Evolutionary conservation across 2,329 filamentous ascomycete genomes (phyloP), one percentile per base, ranked within the genome.

Genomic region (Mycocentrospora acerina): DNA sequence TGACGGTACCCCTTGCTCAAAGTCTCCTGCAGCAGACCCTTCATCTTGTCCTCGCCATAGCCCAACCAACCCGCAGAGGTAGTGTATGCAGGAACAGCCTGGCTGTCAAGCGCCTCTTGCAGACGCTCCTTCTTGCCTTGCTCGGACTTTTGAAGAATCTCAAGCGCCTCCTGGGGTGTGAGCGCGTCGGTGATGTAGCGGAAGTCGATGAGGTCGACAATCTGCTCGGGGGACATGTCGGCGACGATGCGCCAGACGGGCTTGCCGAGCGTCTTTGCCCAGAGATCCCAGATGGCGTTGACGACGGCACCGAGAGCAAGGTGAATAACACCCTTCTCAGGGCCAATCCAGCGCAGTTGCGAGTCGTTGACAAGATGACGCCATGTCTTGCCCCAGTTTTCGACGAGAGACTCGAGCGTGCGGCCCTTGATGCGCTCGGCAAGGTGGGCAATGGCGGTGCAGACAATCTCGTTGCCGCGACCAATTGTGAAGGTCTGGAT

Each of bases 221-320:
- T 81, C 71, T 95, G 85, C 70, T 93, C 86, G 1, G 90, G 88
- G 3, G 78, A 84, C 87, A 95, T 94, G 53, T 95, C 90, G 9
- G 86, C 85, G 16, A 96, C 85, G 46, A 96, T 85, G 42, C 83
- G 80, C 90, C 90, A 95, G 11, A 95, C 88, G 3, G 90, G 90
- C 74, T 95, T 95, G 50, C 80, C 77, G 24, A 93, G 79, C 2
- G 79, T 79, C 73, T 94, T 95, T 37, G 88, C 89, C 90, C 90
- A 95, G n/a, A 95, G 80, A 67, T 95, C 90, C 90, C 90, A 95
- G 57, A 95, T 77, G 12, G 89, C 90, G 66, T 95, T 95, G 56
- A 94, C 87, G 12, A 95, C 85, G 29, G 89, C 87, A 19, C 88
- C 89, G 9, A 95, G 82, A 1, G 90, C 90, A 7, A 96, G 85